phyloP scores from a whole-genome alignment of 2,329 filamentous ascomycete species.

The Sporothrix phasma region DNA sequence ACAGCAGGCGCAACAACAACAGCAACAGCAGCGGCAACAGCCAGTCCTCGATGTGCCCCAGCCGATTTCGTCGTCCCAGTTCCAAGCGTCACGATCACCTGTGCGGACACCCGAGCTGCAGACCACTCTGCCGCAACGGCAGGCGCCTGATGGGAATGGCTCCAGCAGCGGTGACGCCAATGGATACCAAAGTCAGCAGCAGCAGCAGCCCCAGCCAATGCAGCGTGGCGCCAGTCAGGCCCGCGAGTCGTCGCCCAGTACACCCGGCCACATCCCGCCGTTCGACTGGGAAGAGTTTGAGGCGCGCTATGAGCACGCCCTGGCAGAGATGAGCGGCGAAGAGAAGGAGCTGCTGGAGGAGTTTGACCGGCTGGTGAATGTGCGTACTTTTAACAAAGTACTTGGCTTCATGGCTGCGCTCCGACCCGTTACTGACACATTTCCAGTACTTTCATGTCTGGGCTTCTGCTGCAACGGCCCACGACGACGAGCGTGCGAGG shows the following conservation, averaged over 20 bases:
- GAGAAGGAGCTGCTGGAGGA: slow-evolving; percentile 59
- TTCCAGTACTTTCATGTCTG: slow-evolving; percentile 63
- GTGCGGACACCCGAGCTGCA: slow-evolving; percentile 32
- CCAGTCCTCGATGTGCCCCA: not conserved
- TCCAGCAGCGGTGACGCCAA: slow-evolving; percentile 19
- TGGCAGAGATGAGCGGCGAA: slow-evolving; percentile 50
- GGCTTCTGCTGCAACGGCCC: slow-evolving; percentile 59
- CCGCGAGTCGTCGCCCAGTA: slow-evolving; percentile 31
- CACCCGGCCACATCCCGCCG: slow-evolving; percentile 39
- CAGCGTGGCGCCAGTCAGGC: slow-evolving; percentile 4
- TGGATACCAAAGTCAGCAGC: slow-evolving; percentile 20
- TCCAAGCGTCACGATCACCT: slow-evolving; percentile 15
- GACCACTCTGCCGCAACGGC: slow-evolving; percentile 8
- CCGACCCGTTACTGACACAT: not conserved
- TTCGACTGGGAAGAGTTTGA: slow-evolving; percentile 77
- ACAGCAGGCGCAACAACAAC: not conserved
- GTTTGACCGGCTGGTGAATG: slow-evolving; percentile 57
- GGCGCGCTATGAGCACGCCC: slow-evolving; percentile 53
- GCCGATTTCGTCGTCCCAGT: not conserved
- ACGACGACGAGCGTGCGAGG: slow-evolving; percentile 66
- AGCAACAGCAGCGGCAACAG: not conserved
- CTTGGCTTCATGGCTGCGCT: not conserved
- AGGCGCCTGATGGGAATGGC: not conserved
- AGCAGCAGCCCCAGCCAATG: not conserved
- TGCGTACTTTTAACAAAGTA: slow-evolving; percentile 25